Evolutionary conservation across 306 rosid genomes (phyloP).

Genomic region (Corylus heterophylla): DNA sequence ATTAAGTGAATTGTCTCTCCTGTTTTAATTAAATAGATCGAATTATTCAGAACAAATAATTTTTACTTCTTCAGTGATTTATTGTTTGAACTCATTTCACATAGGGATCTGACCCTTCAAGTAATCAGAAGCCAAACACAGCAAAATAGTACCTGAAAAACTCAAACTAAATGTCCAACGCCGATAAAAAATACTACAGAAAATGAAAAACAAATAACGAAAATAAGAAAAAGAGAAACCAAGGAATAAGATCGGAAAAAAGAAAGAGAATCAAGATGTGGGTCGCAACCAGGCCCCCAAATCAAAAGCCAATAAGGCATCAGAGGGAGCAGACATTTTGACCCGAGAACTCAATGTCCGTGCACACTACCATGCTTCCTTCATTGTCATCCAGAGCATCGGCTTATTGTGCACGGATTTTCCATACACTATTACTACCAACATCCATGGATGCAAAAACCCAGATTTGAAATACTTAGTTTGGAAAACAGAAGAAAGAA

Average conservation of each 20-base stretch:
- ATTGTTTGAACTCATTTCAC: too few species aligned
- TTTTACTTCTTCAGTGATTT: too few species aligned
- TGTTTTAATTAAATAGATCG: too few species aligned
- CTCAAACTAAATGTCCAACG: too few species aligned
- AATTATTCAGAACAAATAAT: too few species aligned
- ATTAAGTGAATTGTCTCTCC: too few species aligned
- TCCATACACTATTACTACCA: neutral
- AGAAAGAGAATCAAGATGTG: constrained; percentile 30
- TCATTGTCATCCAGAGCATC: constrained; percentile 90
- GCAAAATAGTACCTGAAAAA: too few species aligned
- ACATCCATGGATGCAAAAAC: neutral
- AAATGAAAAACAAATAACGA: neutral
- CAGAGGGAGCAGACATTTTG: constrained; percentile 89
- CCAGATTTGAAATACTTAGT: neutral
- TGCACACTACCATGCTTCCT: constrained; percentile 89
- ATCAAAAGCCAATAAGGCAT: constrained; percentile 44
- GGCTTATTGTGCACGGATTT: constrained; percentile 90
- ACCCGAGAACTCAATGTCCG: constrained; percentile 65
- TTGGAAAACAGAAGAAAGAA: neutral
- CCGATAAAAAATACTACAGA: too few species aligned
- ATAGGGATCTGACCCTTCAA: too few species aligned
- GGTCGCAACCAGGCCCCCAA: constrained; percentile 95
- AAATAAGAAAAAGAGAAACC: neutral
- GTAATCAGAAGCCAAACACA: too few species aligned
- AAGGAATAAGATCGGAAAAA: neutral